Evolutionary conservation across 345 rosid genomes (phyloP), one percentile per base, ranked within the genome.

Genomic region (Gynandropsis gynandra): DNA sequence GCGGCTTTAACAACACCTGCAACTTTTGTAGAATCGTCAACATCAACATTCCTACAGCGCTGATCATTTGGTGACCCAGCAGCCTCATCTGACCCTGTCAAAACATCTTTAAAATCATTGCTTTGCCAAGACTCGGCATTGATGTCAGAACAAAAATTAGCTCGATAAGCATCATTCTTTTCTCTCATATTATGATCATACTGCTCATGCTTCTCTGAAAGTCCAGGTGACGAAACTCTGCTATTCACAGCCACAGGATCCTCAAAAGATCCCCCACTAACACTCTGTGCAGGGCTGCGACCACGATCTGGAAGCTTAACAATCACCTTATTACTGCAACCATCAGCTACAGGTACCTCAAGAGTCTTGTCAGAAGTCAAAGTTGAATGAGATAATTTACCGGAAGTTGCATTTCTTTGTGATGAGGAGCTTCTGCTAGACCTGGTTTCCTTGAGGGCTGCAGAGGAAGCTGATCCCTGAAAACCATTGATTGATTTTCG

Each of bases 261-360:
- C 54, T 92, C 98, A 32, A 72, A 36, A 1, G 94, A 79, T 31
- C 85, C 86, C 59, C 84, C 95, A 76, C 79, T 74, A n/a, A 60
- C 76, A 71, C 77, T 71, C 57, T 72, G 82, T 8, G 77, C 79
- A 11, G 96, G 98, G 68, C 96, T 90, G 38, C 81, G 81, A 24
- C 83, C 90, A 47, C 78, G 75, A 41, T 72, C 82, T 41, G 93
- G 74, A 42, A 85, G 72, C 74, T 80, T 92, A 36, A 87, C 90
- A 32, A 81, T 78, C 55, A 92, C 52, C 40, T 76, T 82, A 43
- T 77, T 82, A 59, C 70, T 76, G 62, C 66, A 78, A 46, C 74
- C 83, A 55, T 85, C 93, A 19, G 56, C 50, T 15, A 66, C 16
- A 29, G 80, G 80, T 10, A 68, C 66, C 34, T 87, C 95, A 47